These are phyloP conservation scores for Xerophyta viscosa DNA, from an alignment of 106 monocot genomes.

Conservation along the genomic window DNA sequence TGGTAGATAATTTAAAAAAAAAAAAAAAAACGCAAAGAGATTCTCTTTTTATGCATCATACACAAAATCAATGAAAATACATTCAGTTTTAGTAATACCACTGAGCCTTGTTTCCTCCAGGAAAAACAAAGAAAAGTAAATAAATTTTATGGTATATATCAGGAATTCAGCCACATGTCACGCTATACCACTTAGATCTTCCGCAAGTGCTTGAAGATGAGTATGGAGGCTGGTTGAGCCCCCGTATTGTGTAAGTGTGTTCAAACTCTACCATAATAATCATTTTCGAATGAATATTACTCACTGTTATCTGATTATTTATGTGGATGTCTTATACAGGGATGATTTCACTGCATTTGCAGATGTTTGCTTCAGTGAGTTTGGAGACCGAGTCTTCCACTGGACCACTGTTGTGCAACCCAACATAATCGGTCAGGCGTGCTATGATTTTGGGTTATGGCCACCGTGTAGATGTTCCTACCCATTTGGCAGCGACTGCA, in stretches of 20 bases:
- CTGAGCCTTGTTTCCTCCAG: not conserved
- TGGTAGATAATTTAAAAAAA: too few species aligned
- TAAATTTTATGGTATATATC: not conserved
- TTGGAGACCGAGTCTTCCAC: slow-evolving; percentile 51
- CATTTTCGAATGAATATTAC: not conserved
- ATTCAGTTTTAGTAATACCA: too few species aligned
- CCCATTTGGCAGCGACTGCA: slow-evolving; percentile 49
- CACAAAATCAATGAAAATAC: too few species aligned
- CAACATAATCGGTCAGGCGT: slow-evolving; percentile 20
- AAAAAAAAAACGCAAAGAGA: too few species aligned
- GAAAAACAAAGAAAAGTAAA: too few species aligned
- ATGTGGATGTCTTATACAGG: slow-evolving; percentile 20
- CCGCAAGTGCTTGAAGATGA: slow-evolving; percentile 69
- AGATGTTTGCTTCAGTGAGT: slow-evolving; percentile 60
- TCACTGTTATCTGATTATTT: too few species aligned
- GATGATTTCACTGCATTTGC: slow-evolving; percentile 61
- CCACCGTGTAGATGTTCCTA: slow-evolving; percentile 36
- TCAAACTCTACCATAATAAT: not conserved
- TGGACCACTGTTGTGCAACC: slow-evolving; percentile 61
- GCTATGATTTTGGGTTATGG: slow-evolving; percentile 28
- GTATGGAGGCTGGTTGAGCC: slow-evolving; percentile 56
- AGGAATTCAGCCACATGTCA: slow-evolving; percentile 76
- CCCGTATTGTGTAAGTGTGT: slow-evolving; percentile 42
- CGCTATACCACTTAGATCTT: slow-evolving; percentile 53
- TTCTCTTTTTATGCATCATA: too few species aligned